Evolutionary conservation across 495 filamentous ascomycete species (phyloP), one percentile per base, ranked within the genome.

Genomic region (Saxispiralis lemnorum): DNA sequence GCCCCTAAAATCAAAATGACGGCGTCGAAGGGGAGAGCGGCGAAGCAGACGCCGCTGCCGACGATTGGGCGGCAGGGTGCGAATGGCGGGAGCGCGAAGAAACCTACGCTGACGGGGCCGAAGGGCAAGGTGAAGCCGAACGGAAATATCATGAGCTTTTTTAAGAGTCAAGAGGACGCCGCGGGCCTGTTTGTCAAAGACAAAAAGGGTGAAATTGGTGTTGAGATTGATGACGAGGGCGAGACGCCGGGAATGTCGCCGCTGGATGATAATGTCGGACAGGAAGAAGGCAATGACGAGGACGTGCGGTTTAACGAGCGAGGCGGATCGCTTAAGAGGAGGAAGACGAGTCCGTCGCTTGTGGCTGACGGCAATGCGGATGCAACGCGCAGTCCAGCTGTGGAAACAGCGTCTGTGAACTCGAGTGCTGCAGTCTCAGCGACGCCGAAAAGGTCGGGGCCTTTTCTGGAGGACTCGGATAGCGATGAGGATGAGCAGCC

Each of bases 81-180:
- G 16, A 50, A 44, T 39, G 55, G 24, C 4, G 24, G 53, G 17
- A 43, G 48, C 21, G 35, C 53, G 2, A 46, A 54, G 35, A 52
- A 45, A 35, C 20, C 44, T 34, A 34, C 53, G 7, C 32, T 48
- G 9, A 41, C 38, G 13, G 39, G n/a, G n/a, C n/a, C 46, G 5
- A 63, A 56, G 38, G 49, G 31, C 10, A 67, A 62, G 54, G 57
- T 7, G 41, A 73, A 71, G 47, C 51, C 68, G 6, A 92, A 89
- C 58, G 66, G 64, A 10, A 93, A 77, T 49, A 92, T 94, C 38
- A 56, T 86, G 45, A 79, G 62, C 46, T 89, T 85, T 58, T 89
- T 89, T 63, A 78, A 83, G 62, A 89, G 84, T 59, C 72, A 80
- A 9, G 55, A 65, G 15, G 56, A 62, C 15, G 58, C 58, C 39